Base-by-base conservation (phyloP, 768 basidiomycete genomes). In the Leccinum aurantiacum region DNA sequence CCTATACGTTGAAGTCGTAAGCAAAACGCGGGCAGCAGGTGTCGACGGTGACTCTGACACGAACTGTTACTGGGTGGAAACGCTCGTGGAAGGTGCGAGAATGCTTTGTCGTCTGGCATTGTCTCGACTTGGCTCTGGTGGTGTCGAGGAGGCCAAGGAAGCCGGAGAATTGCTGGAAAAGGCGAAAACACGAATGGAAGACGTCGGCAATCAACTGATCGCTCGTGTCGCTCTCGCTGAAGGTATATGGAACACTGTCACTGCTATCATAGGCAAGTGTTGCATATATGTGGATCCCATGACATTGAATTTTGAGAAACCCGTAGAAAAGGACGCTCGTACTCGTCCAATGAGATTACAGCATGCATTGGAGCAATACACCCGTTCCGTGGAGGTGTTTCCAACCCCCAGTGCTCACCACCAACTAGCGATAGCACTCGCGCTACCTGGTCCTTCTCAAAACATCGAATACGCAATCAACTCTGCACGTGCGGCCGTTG, bases 341-440 rank as follows among this genome's bases (percentile, higher is more conserved):
- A 82, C 79, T 1, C 85, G 95, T 11, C 78, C 85, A 0, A 71
- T 65, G 17, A 84, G 82, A 19, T 82, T 96, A 51, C 72, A 80
- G 2, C 74, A 82, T 17, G 84, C 91, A 0, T 81, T 88, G 55
- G 61, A 71, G 0, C 76, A 82, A 38, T 81, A 89, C 33, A 67
- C 77, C 6, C 70, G 68, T 7, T 85, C 90, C 2, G 74, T 86
- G 17, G 73, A 77, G 17, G 63, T 73, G 19, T 73, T 79, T 27
- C 76, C 88, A 0, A 82, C 83, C 0, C 77, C 90, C 1, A 77
- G 81, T 3, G 85, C 82, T 0, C 82, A 88, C 65, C 93, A 89
- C 67, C 91, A 95, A 57, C 82, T 95, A n/a, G 89, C 95, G 0
- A 76, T 93, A 8, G 88, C 88, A 0, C 82, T 85, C 53, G 78